These are phyloP conservation scores for Cladobotryum protrusum DNA, from an alignment of 2,329 filamentous ascomycete genomes.

Conservation along the genomic window DNA sequence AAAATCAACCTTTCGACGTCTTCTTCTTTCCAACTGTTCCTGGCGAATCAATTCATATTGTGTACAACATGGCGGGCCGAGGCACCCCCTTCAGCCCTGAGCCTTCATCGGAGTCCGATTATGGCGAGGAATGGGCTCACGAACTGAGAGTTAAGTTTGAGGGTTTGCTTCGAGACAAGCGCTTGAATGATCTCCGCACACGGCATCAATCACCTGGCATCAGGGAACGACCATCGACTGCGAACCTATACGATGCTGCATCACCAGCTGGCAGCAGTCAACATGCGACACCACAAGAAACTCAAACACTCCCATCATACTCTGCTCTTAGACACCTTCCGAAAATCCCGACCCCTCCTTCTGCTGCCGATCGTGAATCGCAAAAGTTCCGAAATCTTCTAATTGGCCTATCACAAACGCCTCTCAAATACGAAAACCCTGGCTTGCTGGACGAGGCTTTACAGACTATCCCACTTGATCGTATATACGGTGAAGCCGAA, in stretches of 20 bases:
- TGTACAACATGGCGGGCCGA: conserved; percentile 33
- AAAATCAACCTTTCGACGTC: neutral
- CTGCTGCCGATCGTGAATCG: conserved; percentile 55
- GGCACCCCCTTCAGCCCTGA: conserved; percentile 27
- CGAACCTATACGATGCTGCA: conserved; percentile 38
- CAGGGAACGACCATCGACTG: conserved; percentile 44
- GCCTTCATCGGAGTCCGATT: conserved; percentile 30
- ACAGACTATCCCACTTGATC: conserved; percentile 76
- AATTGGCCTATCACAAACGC: conserved; percentile 78
- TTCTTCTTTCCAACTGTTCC: neutral
- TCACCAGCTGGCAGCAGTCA: conserved; percentile 30
- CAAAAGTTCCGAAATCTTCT: conserved; percentile 77
- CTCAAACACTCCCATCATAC: conserved; percentile 40
- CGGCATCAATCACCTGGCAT: conserved; percentile 56
- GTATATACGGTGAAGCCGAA: conserved; percentile 89
- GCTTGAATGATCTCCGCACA: conserved; percentile 68
- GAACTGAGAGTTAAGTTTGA: conserved; percentile 81
- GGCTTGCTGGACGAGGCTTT: conserved; percentile 89
- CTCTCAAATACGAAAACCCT: conserved; percentile 93
- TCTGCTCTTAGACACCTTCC: conserved; percentile 45
- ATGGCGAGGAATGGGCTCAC: conserved; percentile 69
- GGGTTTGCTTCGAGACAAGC: conserved; percentile 75
- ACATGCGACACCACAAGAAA: conserved; percentile 42
- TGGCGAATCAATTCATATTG: conserved; percentile 1
- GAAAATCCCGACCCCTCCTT: conserved; percentile 65